Evolutionary conservation across 345 rosid genomes (phyloP).

Genomic region (Gossypium sturtianum): DNA sequence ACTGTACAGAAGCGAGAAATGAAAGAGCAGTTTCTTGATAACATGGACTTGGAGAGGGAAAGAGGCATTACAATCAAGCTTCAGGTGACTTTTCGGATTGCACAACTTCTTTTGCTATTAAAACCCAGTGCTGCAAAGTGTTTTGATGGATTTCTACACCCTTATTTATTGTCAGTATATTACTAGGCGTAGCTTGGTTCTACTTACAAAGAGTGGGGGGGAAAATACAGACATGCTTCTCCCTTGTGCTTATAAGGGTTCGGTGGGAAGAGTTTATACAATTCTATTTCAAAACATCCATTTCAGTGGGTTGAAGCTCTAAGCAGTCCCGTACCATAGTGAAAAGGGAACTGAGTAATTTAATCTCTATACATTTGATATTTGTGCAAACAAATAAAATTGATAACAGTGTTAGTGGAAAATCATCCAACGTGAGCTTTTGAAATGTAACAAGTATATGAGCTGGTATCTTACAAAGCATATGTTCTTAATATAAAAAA

Average conservation of each 20-base stretch:
- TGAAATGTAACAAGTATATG: not conserved
- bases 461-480: not conserved
- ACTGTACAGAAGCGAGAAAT: conserved; percentile 89
- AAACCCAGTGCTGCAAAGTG: not conserved
- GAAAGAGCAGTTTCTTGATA: conserved; percentile 98
- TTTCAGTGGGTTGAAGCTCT: not conserved
- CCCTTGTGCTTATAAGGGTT: not conserved
- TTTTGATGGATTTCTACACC: not conserved
- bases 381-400: not conserved
- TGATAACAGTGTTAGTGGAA: not conserved
- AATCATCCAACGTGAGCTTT: not conserved
- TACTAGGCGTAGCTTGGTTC: not conserved
- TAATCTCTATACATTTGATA: not conserved
- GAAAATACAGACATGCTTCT: not conserved
- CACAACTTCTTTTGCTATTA: not conserved
- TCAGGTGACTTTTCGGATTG: conserved; percentile 39
- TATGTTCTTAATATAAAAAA: not conserved
- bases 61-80: conserved; percentile 97
- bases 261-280: not conserved
- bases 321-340: not conserved
- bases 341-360: not conserved
- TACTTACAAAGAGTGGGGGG: not conserved
- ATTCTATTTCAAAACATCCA: not conserved
- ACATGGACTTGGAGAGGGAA: conserved; percentile 98
- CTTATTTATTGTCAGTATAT: not conserved